A percentile compares a stretch with the other conserved stretches of the same genome.
These are phyloP conservation scores for Ricinus communis DNA, from an alignment of 345 rosid genomes.

Conservation along the genomic window DNA sequence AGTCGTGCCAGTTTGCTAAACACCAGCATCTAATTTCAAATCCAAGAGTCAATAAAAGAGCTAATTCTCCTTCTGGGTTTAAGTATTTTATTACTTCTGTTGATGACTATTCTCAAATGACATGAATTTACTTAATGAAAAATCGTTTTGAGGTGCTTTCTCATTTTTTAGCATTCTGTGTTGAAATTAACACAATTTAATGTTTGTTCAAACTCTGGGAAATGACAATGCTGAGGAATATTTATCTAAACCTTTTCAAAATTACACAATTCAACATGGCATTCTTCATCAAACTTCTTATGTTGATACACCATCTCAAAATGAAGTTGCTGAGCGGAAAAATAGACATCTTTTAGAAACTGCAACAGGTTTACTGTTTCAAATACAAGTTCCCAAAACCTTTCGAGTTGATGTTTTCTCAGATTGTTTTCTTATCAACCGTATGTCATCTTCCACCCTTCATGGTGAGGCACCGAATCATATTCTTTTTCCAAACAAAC, in stretches of 20 bases:
- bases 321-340: neutral
- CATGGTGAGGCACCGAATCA: neutral
- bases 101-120: neutral
- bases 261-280: neutral
- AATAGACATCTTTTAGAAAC: neutral
- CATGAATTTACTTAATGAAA: neutral
- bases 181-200: neutral
- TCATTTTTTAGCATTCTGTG: neutral
- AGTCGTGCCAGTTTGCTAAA: neutral
- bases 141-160: too few relatives aligned
- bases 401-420: neutral
- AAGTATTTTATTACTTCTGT: neutral
- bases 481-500: neutral
- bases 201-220: neutral
- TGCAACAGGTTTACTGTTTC: neutral
- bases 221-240: neutral
- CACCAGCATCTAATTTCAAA: neutral
- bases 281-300: neutral
- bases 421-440: neutral
- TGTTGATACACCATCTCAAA: neutral
- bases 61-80: neutral
- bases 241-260: neutral
- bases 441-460: neutral
- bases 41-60: too few relatives aligned
- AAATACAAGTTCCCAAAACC: neutral